phyloP scores from a whole-genome alignment of 1,284 basidiomycete genomes.

The Pholiota adiposa region DNA sequence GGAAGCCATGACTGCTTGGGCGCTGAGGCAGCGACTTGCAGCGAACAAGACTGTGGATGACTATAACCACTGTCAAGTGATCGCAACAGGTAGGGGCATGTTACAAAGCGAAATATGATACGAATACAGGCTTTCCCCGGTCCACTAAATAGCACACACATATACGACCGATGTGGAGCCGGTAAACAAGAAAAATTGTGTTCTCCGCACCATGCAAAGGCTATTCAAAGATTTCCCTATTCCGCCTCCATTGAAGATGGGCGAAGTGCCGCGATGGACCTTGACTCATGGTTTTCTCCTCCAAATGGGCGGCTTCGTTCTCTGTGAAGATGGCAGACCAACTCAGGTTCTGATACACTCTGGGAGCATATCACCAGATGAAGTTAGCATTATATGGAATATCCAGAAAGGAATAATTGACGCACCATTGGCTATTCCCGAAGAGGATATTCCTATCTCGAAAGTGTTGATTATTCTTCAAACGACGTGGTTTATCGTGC shows the following conservation, averaged over 20 bases:
- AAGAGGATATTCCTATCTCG: conserved; percentile 29
- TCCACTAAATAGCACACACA: not conserved
- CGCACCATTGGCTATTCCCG: conserved; percentile 14
- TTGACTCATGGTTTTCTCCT: not conserved
- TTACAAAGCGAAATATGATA: not conserved
- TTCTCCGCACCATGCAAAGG: not conserved
- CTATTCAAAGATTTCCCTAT: not conserved
- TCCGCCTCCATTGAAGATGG: not conserved
- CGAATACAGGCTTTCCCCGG: not conserved
- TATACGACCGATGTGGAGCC: not conserved
- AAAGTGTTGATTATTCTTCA: conserved; percentile 31
- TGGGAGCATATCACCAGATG: no score
- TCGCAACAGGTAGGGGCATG: not conserved
- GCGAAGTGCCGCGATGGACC: not conserved
- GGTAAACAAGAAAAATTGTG: not conserved
- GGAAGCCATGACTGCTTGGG: not conserved
- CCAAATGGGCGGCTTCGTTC: not conserved
- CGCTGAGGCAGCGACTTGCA: not conserved
- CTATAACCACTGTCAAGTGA: not conserved
- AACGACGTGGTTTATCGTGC: conserved; percentile 32
- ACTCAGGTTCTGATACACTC: no score
- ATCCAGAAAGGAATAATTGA: conserved; percentile 2
- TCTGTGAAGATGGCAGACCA: not conserved
- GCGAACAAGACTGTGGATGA: not conserved
- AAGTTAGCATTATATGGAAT: not conserved